Evolutionary conservation across 768 basidiomycete genomes (phyloP), one percentile per base, ranked within the genome.

Genomic region (Mycena leptocephala): DNA sequence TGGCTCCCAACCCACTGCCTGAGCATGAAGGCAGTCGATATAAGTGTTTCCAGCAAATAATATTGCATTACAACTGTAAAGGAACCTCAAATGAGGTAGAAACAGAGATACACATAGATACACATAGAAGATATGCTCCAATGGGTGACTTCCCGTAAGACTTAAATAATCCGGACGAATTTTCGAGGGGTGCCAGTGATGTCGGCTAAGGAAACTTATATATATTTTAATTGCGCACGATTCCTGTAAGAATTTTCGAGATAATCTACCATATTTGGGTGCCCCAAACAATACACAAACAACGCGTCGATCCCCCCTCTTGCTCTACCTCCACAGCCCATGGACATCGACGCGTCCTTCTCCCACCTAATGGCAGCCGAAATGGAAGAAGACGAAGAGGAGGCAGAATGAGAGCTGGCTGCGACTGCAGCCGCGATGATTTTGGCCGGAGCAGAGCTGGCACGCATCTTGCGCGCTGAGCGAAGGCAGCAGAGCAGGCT

Each of bases 401-500:
- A 59, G 13, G 58, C 26, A 22, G 58, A 13, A 18, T 59, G 37
- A 14, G 37, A 39, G 37, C 37, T 39, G 37, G 37, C 37, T 39
- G 37, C 37, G 37, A 39, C 37, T 14, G 14, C 37, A 39, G 37
- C 37, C 8, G 37, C 37, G 14, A 39, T 39, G 37, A 39, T 39
- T 39, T 39, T 39, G 37, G 14, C 37, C 37, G 65, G 65, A 39
- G 65, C 65, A 35, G 30, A 33, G 35, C 14, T 51, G 46, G 26
- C 65, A 7, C 65, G 46, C 16, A 10, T 26, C 6, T n/a, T 67
- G 28, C 65, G 65, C 28, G 41, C 65, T 6, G 65, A 48, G n/a
- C 65, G 65, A 11, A 46, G 81, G 3, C 37, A 39, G 37, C 37
- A 39, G 37, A n/a, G n/a, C n/a, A n/a, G n/a, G n/a, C n/a, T n/a